Base-by-base conservation (phyloP, 108 stramenopile genomes). In the Cylindrotheca fusiformis region DNA sequence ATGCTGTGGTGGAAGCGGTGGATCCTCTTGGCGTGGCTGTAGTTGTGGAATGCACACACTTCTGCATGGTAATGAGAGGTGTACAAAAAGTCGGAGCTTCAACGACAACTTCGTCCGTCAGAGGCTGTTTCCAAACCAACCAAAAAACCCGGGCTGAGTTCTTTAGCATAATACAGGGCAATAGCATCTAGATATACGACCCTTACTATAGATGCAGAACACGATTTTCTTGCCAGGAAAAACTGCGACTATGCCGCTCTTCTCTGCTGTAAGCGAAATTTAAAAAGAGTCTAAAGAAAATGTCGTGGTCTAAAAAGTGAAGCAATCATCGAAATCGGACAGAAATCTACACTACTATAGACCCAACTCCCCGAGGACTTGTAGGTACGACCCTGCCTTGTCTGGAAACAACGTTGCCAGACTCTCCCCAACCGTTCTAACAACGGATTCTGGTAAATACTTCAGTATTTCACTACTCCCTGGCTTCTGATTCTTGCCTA, bases 1-100 rank as follows among this genome's bases (percentile, higher is more conserved):
- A 96, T 78, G 97, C 99, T 4, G 85, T 99, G 32, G 84, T 81
- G 61, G 92, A 97, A 58, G 85, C 94, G 1, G 80, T 97, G 12
- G 60, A 90, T 51, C 97, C 98, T 21, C 65, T 94, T 45, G 99
- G 97, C 17, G 99, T 99, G 4, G 97, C 82, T n/a, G 99, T 99
- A n/a, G 92, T 98, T 48, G 74, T 97, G 22, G 98, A 99, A 79
- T 90, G 93, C 69, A 72, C 72, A 18, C 98, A 99, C 80, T 95
- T 99, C 73, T 99, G 98, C 84, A 99, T 99, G 98, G 88, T 93
- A 12, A 97, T 97, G 95, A 81, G 98, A 52, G 98, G 98, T 23
- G 98, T 97, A 18, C 90, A 96, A 65, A 97, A 97, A 64, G 79
- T 85, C 2, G 93, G 90, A 8, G 86, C 96, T 6, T 76, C 58